Evolutionary conservation across 1,284 basidiomycete species (phyloP), one percentile per base, ranked within the genome.

Genomic region (Cryptococcus sp.): DNA sequence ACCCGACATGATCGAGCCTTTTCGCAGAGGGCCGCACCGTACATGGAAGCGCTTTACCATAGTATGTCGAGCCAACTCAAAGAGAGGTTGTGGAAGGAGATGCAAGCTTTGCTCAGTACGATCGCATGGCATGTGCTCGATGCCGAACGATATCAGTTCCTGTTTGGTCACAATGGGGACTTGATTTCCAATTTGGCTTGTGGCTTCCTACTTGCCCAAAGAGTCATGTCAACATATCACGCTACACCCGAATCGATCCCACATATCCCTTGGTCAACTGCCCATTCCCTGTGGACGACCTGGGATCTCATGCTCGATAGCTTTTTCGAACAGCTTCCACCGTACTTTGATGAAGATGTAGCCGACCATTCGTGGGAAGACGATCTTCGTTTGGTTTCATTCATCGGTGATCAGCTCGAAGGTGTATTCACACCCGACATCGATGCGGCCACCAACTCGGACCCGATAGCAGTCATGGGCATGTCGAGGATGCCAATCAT

Each of bases 301-400:
- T 70, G 67, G 67, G 67, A 70, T 37, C 53, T 70, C 13, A 67
- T 68, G 43, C 56, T 70, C 28, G 67, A 70, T 48, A 66, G 64
- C 46, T 50, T 70, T 19, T 70, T 70, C 53, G 64, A 66, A 48
- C 67, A 70, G 47, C 50, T 68, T 3, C 67, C 67, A 2, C 41
- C 53, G 19, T 64, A 57, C 50, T 62, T 66, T 47, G 61, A 69
- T 23, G 50, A 59, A 9, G 48, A 53, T 28, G 21, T 24, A 7
- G 23, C 46, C 21, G 44, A 43, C 25, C 32, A 39, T 2, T 24
- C 21, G 7, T 69, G 67, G 67, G 62, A 62, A 34, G 48, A 57
- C 22, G 52, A 59, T 3, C 39, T 69, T 14, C 53, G 55, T 25
- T 50, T 69, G 34, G 61, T 69, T 36, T 63, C 63, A 1, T 69